Base-by-base conservation (phyloP, 306 rosid species). In the Gastrolobium villosum region DNA sequence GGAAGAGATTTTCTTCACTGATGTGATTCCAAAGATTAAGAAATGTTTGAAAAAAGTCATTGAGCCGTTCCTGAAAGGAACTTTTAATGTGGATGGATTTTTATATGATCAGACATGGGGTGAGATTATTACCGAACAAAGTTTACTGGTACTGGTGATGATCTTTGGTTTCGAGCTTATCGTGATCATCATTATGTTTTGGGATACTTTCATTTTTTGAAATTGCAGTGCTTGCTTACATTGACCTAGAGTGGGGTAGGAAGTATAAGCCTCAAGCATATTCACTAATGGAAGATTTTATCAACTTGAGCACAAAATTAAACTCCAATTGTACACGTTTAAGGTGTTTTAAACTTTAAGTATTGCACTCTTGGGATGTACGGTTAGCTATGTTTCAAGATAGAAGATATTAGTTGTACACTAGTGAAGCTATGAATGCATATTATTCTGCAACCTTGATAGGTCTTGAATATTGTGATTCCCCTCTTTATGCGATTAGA, bases 321-420 rank as follows among this genome's bases (percentile, higher is more conserved):
- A 82, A 62, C 45, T 69, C 85, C 0, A 80, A 60, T 64, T 92
- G 85, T 79, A 82, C 95, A 0, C 89, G 97, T 2, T 39, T 94
- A 28, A 87, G 99, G 77, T 87, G 91, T 82, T 94, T 94, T 5
- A 97, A 92, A 74, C 77, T 82, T 34, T 92, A 84, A 57, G 89
- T 87, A 48, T 77, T 89, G 75, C 97, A 94, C 60, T 94, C 97
- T 0, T 92, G 99, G 99, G 96, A 97, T 1, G 90, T 90, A 37
- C 95, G 99, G 6, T 79, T 92, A 26, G 72, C 88, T 28, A 75
- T 83, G 81, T 82, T 55, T n/a, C 91, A 80, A 1, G 91, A 94
- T 14, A 95, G 99, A 34, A 80, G 99, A 44, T 54, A 92, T 86
- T 88, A 94, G 10, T 95, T 92, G 84, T 90, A 97, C 75, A 82